Evolutionary conservation across 129 eudicot genomes (phyloP).

Genomic region (Rutidosis leptorrhynchoides): DNA sequence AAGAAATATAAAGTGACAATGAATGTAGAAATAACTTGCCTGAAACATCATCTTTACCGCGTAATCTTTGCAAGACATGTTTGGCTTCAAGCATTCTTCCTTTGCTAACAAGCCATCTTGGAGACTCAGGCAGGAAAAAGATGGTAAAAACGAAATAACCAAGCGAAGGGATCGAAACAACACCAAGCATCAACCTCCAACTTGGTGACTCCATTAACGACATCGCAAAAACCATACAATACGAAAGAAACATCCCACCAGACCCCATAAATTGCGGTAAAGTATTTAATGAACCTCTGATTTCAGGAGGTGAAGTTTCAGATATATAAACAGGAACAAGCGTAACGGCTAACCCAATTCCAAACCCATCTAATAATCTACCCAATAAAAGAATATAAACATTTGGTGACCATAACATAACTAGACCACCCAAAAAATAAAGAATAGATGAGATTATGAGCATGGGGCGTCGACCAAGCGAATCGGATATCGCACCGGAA

Average conservation of each 20-base stretch:
- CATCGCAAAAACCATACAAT: constrained; percentile 84
- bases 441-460: constrained; percentile 58
- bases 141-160: constrained; percentile 49
- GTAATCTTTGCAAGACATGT: constrained; percentile 64
- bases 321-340: constrained; percentile 82
- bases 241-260: constrained; percentile 73
- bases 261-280: constrained; percentile 84
- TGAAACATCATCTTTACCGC: constrained; percentile 81
- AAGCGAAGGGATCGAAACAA: constrained; percentile 73
- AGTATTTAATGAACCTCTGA: constrained; percentile 71
- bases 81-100: constrained; percentile 83
- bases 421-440: constrained; percentile 60
- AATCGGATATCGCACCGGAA: constrained; percentile 76
- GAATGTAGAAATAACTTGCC: constrained; percentile 43
- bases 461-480: constrained; percentile 83
- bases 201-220: constrained; percentile 61
- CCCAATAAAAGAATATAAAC: constrained; percentile 67
- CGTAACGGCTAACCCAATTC: constrained; percentile 75
- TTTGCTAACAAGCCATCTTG: constrained; percentile 96
- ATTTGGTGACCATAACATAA: constrained; percentile 89
- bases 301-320: constrained; percentile 85
- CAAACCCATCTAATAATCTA: constrained; percentile 76
- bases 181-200: constrained; percentile 93
- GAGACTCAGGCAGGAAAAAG: constrained; percentile 87
- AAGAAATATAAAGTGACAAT: neutral